Conservation (phyloP, 495 filamentous ascomycete species). For the Penicillium maclennaniae region DNA sequence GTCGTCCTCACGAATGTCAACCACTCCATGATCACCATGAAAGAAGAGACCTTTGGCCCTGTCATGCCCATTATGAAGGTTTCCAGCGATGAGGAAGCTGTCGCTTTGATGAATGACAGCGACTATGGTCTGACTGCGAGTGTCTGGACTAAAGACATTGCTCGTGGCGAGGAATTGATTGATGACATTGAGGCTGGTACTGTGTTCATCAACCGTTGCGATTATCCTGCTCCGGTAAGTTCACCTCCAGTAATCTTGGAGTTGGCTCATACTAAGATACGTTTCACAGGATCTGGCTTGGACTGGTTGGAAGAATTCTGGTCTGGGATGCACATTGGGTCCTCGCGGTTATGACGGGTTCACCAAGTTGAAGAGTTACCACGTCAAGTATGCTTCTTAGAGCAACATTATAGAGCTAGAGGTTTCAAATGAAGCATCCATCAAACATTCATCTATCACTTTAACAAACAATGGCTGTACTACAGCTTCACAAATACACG, state of each 20-base stretch:
- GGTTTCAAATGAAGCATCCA: neutral
- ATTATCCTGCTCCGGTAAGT: slow-evolving; percentile 88
- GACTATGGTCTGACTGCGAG: slow-evolving; percentile 94
- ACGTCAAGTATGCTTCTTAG: slow-evolving; percentile 63
- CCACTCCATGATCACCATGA: slow-evolving; percentile 88
- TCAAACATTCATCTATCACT: neutral
- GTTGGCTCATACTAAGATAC: slow-evolving; percentile 13
- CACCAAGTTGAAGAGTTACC: slow-evolving; percentile 91
- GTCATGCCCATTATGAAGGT: slow-evolving; percentile 95
- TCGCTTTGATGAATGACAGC: slow-evolving; percentile 89
- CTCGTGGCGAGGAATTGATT: slow-evolving; percentile 68
- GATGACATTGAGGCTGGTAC: slow-evolving; percentile 89
- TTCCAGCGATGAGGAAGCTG: slow-evolving; percentile 73
- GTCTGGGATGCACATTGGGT: slow-evolving; percentile 84
- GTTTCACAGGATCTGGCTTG: slow-evolving; percentile 80
- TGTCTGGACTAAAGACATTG: slow-evolving; percentile 92
- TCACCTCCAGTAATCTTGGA: neutral
- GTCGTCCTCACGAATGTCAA: slow-evolving; percentile 77
- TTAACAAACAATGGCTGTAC: neutral
- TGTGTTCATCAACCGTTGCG: slow-evolving; percentile 92
- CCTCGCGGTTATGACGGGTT: slow-evolving; percentile 92
- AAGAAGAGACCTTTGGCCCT: slow-evolving; percentile 92
- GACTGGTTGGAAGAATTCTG: slow-evolving; percentile 97
- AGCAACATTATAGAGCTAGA: neutral
- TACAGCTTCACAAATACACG: neutral